Evolutionary conservation across 2,329 filamentous ascomycete species (phyloP), one percentile per base, ranked within the genome.

Genomic region (Pestalotiopsis sp.): DNA sequence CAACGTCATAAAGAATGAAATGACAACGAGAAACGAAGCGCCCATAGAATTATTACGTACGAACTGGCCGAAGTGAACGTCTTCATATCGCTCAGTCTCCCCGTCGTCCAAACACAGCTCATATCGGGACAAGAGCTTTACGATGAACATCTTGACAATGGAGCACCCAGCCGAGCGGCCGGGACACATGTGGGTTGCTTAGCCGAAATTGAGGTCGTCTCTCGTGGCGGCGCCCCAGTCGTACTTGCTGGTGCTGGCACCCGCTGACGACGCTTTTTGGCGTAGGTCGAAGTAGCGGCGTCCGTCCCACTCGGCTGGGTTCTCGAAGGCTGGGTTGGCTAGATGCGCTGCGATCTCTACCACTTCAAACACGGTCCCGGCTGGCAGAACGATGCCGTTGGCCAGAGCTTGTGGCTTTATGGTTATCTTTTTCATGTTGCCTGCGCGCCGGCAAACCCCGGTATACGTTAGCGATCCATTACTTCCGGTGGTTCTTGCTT

Each of bases 171-270:
- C 58, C 58, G 27, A 61, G 14, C 58, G 58, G 25, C 58, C 58
- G 0, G 58, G 58, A 25, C 58, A 61, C 58, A 61, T 61, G 58
- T 61, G 58, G n/a, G 58, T 31, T 5, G 58, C 58, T 2, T 61
- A 61, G 9, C 58, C 58, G 25, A 61, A 61, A n/a, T 61, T 61
- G 6, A 61, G 27, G 58, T 61, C 58, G 58, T 61, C 58, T 6
- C 58, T 31, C 36, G 58, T 61, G 4, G 58, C 58, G 7, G 23
- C 23, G n/a, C 58, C 58, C 58, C 58, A 61, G 13, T 61, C 58
- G 23, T 61, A 61, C 36, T 61, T 61, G 23, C 14, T 61, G 6
- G 23, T 12, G 58, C 14, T 61, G 23, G 58, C 17, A 7, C 27
- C 12, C 4, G 23, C 25, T 2, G 25, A 12, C 11, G 52, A 14